Evolutionary conservation across 495 filamentous ascomycete genomes (phyloP), one percentile per base, ranked within the genome.

Genomic region (Poronia punctata): DNA sequence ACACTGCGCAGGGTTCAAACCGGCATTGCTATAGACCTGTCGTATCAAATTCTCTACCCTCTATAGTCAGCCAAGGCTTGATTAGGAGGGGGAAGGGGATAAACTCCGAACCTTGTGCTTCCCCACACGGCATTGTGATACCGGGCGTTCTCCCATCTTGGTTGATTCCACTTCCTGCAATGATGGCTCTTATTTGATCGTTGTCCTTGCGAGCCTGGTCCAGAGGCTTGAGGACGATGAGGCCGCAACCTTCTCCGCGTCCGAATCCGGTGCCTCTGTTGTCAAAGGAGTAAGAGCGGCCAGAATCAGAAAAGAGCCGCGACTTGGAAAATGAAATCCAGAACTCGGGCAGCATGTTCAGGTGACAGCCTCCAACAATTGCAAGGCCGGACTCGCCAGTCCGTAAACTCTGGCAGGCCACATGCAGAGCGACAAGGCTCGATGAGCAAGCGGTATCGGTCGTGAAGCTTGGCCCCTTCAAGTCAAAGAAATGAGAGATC

Each of bases 401-500:
- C 63, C 83, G 81, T 14, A 94, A 67, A 1, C 81, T 80, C 48
- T 86, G 88, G 54, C 88, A 92, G 33, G 88, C 88, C 27, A 87
- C 62, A 50, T 93, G 73, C 21, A 76, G 49, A n/a, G 71, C 71
- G 25, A 72, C 66, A 46, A 77, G 53, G 42, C 83, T 88, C 10
- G 83, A 87, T 2, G 87, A 93, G 56, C 88, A 94, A 18, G 87
- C 88, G 2, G 88, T 94, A 55, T 95, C 88, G 15, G 89, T 74
- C 19, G 82, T 89, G 54, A 85, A 83, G 40, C 82, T 68, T 0
- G 70, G 66, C 3, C 78, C 74, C 32, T 71, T 63, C 49, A 75
- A 65, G 48, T 77, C 70, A 44, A 76, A 77, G 48, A 72, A 75
- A 35, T 77, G 68, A 1, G 75, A 71, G 37, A 78, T 70, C n/a